Percentiles rank a stretch among this genome's conserved stretches.
phyloP scores from a whole-genome alignment of 2,329 filamentous ascomycete genomes.

The Cladosporium oxysporum region DNA sequence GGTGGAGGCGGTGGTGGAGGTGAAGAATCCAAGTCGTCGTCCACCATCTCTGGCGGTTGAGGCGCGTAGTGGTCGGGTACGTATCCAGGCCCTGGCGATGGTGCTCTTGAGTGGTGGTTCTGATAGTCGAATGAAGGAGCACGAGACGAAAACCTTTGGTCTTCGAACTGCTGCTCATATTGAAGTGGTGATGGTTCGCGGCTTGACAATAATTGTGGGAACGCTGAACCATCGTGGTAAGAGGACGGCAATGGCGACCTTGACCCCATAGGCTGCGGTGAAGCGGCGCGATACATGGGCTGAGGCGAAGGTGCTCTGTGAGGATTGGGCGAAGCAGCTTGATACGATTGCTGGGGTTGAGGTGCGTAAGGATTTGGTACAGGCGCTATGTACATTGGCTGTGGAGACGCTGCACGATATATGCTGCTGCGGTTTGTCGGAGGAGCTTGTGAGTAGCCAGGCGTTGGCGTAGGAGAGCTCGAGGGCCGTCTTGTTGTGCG shows the following conservation, averaged over 20 bases:
- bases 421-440: conserved; percentile 18
- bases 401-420: conserved; percentile 28
- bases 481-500: conserved; percentile 1
- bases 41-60: conserved; percentile 10
- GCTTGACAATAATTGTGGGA: conserved; percentile 34
- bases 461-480: conserved; percentile 43
- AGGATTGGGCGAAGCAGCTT: conserved; percentile 26
- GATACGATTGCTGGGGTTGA: conserved; percentile 34
- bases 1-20: conserved; percentile 86
- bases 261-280: conserved; percentile 42
- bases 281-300: conserved; percentile 36
- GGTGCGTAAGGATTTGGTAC: conserved; percentile 23
- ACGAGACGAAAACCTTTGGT: neutral
- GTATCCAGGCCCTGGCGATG: conserved; percentile 31
- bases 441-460: conserved; percentile 28
- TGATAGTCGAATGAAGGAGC: conserved; percentile 40
- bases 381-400: conserved; percentile 20
- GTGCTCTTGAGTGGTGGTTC: neutral
- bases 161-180: conserved; percentile 3
- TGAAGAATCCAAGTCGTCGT: conserved; percentile 57
- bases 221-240: conserved; percentile 39
- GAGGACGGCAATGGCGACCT: conserved; percentile 45
- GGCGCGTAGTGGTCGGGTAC: conserved; percentile 29
- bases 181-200: conserved; percentile 31
- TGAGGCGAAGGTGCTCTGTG: conserved; percentile 25